phyloP scores from a whole-genome alignment of 176 grass and related monocot species.

The Triticum aestivum region IWGSC_CS_RefSeq_v2.1 NC_057798.1:703084987-703085486 shows the following conservation, averaged over 20 bases:
- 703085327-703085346: not conserved
- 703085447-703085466: not conserved
- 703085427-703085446: not conserved
- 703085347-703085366: not conserved
- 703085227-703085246: not conserved
- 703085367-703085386: not conserved
- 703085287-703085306: not conserved
- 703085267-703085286: not conserved
- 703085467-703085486: not conserved
- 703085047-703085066: not conserved
- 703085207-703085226: not conserved
- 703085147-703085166: not conserved
- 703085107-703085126: slow-evolving; percentile 8
- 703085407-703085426: not conserved
- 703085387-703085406: not conserved
- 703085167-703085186: not conserved
- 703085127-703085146: not conserved
- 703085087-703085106: not conserved
- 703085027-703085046: not conserved
- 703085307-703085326: not conserved
- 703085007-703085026: not conserved
- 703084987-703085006: not conserved
- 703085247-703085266: not conserved
- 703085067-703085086: not conserved
- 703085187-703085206: not conserved